These are phyloP conservation scores for Fraxinus nigra DNA, from an alignment of 305 asterid genomes.

Conservation along the genomic window DNA sequence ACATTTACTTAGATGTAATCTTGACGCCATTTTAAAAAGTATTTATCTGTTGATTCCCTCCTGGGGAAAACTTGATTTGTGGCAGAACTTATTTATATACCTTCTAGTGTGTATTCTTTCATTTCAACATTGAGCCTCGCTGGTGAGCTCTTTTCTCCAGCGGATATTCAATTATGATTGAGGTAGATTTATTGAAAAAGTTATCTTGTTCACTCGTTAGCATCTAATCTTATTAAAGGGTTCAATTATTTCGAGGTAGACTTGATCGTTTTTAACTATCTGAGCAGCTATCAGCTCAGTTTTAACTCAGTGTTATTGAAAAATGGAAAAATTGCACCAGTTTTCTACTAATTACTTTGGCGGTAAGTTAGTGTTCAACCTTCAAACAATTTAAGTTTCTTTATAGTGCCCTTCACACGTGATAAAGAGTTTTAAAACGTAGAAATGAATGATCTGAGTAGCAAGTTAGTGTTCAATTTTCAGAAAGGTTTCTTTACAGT, in stretches of 20 bases:
- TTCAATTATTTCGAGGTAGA: not conserved
- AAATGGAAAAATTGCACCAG: not conserved
- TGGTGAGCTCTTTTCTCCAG: not conserved
- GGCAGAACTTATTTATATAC: not conserved
- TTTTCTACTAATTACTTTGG: not conserved
- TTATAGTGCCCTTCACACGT: not conserved
- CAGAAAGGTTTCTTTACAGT: too few relatives aligned
- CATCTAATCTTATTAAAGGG: not conserved
- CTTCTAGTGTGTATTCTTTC: not conserved
- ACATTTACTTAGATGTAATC: slow-evolving; percentile 8
- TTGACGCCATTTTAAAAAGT: not conserved
- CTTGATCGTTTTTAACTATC: not conserved
- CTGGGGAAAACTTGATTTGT: slow-evolving; percentile 3
- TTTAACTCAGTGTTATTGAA: too few relatives aligned
- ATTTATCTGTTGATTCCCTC: not conserved
- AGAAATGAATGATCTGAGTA: too few relatives aligned
- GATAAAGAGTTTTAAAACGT: too few relatives aligned
- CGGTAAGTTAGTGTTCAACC: not conserved
- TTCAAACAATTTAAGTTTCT: too few relatives aligned
- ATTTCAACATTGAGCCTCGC: not conserved
- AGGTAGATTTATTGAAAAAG: not conserved
- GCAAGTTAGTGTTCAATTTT: too few relatives aligned
- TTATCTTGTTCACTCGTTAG: not conserved
- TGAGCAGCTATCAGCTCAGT: not conserved
- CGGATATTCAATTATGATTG: not conserved